Evolutionary conservation across 2,329 filamentous ascomycete genomes (phyloP).

Genomic region (Aschersonia sp.): DNA sequence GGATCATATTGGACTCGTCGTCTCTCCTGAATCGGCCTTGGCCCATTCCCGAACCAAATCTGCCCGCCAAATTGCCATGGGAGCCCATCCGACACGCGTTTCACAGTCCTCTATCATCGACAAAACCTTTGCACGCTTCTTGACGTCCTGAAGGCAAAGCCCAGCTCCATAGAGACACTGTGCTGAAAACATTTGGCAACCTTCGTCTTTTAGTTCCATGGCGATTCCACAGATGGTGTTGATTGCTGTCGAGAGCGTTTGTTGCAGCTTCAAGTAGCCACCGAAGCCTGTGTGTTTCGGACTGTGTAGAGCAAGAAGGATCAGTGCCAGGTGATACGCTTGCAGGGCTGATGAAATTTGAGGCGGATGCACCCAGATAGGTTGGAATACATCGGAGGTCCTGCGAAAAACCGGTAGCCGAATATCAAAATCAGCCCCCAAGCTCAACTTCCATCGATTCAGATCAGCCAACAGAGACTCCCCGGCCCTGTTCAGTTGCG

Average conservation of each 20-base stretch:
- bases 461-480: slow-evolving; percentile 11
- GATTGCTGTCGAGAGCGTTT: slow-evolving; percentile 9
- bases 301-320: slow-evolving; percentile 24
- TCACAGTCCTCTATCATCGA: slow-evolving; percentile 21
- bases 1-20: neutral
- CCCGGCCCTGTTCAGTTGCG: slow-evolving; percentile 24
- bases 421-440: slow-evolving; percentile 25
- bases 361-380: slow-evolving; percentile 34
- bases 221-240: slow-evolving; percentile 32
- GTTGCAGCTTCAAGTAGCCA: slow-evolving; percentile 23
- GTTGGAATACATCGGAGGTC: slow-evolving; percentile 20
- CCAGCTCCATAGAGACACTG: slow-evolving; percentile 29
- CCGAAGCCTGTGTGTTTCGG: slow-evolving; percentile 16
- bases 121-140: slow-evolving; percentile 20
- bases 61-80: slow-evolving; percentile 18
- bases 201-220: slow-evolving; percentile 24
- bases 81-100: slow-evolving; percentile 21
- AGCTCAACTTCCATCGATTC: slow-evolving; percentile 16
- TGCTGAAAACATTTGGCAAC: slow-evolving; percentile 25
- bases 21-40: slow-evolving; percentile 5
- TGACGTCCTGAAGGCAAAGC: slow-evolving; percentile 21
- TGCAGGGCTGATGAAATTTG: slow-evolving; percentile 34
- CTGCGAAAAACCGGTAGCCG: slow-evolving; percentile 10
- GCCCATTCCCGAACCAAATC: slow-evolving; percentile 17
- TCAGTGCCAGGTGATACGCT: slow-evolving; percentile 34